Evolutionary conservation across 164 flowering plant genomes (phyloP).

Genomic region (Stephania japonica): DNA sequence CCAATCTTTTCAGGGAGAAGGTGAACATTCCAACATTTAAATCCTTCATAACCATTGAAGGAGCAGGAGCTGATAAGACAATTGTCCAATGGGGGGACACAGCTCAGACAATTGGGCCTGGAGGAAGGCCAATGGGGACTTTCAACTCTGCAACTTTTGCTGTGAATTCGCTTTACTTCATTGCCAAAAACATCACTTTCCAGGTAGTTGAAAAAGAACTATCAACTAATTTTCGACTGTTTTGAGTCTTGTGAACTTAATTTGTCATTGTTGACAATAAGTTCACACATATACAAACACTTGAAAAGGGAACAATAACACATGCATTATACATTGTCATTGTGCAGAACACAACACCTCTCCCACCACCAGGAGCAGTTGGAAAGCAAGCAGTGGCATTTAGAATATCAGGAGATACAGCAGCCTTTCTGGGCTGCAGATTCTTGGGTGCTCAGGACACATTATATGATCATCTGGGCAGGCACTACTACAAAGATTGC

Average conservation of each 20-base stretch:
- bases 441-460: conserved; percentile 97
- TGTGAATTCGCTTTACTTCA: conserved; percentile 77
- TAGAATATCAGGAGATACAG: conserved; percentile 91
- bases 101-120: conserved; percentile 67
- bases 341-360: conserved; percentile 85
- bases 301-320: background rate
- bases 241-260: background rate
- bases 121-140: conserved; percentile 77
- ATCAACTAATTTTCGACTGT: background rate
- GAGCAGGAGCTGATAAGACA: conserved; percentile 94
- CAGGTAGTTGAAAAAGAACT: conserved; percentile 38
- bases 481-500: conserved; percentile 96
- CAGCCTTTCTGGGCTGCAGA: conserved; percentile 74
- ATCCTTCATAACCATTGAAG: conserved; percentile 77
- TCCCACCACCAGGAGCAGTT: conserved; percentile 70
- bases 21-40: conserved; percentile 71
- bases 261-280: background rate
- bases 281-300: no score
- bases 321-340: background rate
- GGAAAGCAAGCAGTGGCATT: conserved; percentile 97
- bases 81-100: conserved; percentile 94
- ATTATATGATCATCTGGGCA: conserved; percentile 85
- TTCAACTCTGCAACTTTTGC: conserved; percentile 89
- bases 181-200: conserved; percentile 95
- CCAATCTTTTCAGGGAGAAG: conserved; percentile 64